Evolutionary conservation across 2,329 filamentous ascomycete genomes (phyloP).

Genomic region (Cladophialophora exuberans): DNA sequence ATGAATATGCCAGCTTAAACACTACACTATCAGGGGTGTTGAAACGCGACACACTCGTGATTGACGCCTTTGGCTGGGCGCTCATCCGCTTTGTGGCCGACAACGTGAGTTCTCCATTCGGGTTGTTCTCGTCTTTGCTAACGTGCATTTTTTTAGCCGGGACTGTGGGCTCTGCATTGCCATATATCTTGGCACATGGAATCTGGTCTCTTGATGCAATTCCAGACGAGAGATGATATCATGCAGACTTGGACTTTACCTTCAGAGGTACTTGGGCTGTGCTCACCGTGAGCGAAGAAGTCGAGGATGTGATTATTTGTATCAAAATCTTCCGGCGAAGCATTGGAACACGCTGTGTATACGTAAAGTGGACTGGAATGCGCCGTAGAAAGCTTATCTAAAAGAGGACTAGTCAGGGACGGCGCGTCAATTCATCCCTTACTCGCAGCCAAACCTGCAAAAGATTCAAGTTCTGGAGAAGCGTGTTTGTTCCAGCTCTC

Average conservation of each 20-base stretch:
- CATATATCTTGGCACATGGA: slow-evolving; percentile 44
- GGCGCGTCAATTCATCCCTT: slow-evolving; percentile 4
- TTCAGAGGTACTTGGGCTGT: slow-evolving; percentile 8
- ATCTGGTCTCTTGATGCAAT: slow-evolving; percentile 34
- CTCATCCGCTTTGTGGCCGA: slow-evolving; percentile 42
- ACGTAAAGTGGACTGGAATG: no score
- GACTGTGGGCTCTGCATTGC: slow-evolving; percentile 43
- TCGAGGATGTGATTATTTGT: background rate
- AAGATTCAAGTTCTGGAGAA: background rate
- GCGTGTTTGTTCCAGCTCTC: background rate
- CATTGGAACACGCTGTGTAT: no score
- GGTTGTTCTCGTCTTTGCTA: no score
- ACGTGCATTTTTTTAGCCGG: no score
- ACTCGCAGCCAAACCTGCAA: background rate
- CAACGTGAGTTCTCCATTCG: no score
- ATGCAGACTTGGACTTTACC: slow-evolving; percentile 9
- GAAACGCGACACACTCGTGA: slow-evolving; percentile 39
- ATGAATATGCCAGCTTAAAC: slow-evolving; percentile 6
- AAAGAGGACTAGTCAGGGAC: slow-evolving; percentile 1
- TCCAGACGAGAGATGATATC: slow-evolving; percentile 11
- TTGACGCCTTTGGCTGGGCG: slow-evolving; percentile 38
- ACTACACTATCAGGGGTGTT: slow-evolving; percentile 3
- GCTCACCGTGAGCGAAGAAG: background rate
- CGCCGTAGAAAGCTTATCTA: background rate
- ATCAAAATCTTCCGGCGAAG: no score